Evolutionary conservation across 331 rosid genomes (phyloP), one percentile per base, ranked within the genome.

Genomic region (Pyrus hybrid): DNA sequence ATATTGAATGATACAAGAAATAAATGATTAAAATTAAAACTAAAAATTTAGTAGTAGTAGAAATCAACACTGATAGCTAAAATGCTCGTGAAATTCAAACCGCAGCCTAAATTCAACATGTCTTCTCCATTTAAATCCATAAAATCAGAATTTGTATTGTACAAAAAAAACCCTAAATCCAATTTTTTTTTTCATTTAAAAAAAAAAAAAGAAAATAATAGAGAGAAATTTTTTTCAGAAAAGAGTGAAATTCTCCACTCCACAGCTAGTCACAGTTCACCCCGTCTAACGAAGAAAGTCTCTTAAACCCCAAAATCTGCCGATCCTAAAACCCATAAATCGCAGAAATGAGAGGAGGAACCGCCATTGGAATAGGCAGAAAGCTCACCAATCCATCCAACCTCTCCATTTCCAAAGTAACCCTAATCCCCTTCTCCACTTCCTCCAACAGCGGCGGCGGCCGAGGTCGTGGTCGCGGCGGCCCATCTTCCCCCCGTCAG

Each of bases 391-490:
- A 54, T 56, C 51, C 89, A 47, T 64, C 58, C 18, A 63, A 29
- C 67, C 37, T 82, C 56, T 81, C 85, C 80, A 80, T 85, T 87
- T 68, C 86, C 56, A 85, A 80, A 54, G 86, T 68, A 73, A 28
- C 86, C 28, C 78, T 91, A 73, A 70, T 77, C 63, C 86, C 96
- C 3, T 94, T 88, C 60, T 94, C 95, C 41, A 88, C 96, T n/a
- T 88, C 85, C 70, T 87, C 93, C 35, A 28, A 64, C 53, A 20
- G 74, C 66, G 77, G 77, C 12, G 84, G 88, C 9, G 84, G 89
- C 14, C 80, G 86, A 4, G 76, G 83, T 12, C 86, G 89, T 0
- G 85, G 89, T 2, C 90, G 90, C 21, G 88, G 96, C 18, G 91
- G 87, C 28, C 71, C 64, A 29, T 20, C 75, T 33, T 37, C 68